phyloP scores from a whole-genome alignment of 2,329 filamentous ascomycete species.

The Metarhizium brunneum region DNA sequence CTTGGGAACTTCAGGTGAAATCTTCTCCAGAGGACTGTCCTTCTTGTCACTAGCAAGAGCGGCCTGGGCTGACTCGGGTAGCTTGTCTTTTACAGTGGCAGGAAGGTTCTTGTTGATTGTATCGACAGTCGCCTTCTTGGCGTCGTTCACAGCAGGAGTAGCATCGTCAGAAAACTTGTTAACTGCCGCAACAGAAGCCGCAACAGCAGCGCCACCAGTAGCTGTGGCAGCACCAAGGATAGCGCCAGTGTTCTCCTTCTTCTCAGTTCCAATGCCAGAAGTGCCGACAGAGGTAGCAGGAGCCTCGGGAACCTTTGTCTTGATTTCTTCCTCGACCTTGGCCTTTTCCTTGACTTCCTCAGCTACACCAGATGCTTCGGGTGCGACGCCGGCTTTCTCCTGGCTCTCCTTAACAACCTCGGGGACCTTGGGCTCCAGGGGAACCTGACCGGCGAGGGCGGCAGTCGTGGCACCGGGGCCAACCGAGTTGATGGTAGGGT shows the following conservation, averaged over 20 bases:
- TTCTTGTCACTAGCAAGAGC: conserved; percentile 34
- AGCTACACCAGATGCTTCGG: conserved; percentile 59
- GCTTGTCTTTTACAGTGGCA: conserved; percentile 40
- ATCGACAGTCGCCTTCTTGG: conserved; percentile 27
- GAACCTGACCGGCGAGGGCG: conserved; percentile 57
- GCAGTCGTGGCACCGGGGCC: conserved; percentile 55
- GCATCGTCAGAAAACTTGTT: conserved; percentile 24
- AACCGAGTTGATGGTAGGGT: conserved; percentile 35
- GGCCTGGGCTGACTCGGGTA: conserved; percentile 41
- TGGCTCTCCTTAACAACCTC: conserved; percentile 62
- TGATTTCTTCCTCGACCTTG: conserved; percentile 60
- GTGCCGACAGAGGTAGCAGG: conserved; percentile 49
- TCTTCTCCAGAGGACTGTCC: conserved; percentile 32
- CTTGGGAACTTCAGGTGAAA: conserved; percentile 41
- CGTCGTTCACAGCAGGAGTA: conserved; percentile 20
- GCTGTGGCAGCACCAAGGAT: conserved; percentile 29
- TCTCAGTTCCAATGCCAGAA: conserved; percentile 41
- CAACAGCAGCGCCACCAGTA: conserved; percentile 25
- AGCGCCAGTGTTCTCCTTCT: conserved; percentile 31
- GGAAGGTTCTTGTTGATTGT: conserved; percentile 40
- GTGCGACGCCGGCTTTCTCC: conserved; percentile 49
- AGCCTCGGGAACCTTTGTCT: conserved; percentile 54
- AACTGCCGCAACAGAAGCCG: conserved; percentile 25
- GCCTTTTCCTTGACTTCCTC: conserved; percentile 64
- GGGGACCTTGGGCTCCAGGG: conserved; percentile 44